These are phyloP conservation scores for Rehmannia glutinosa DNA, from an alignment of 257 asterid genomes.

Conservation along the genomic window DNA sequence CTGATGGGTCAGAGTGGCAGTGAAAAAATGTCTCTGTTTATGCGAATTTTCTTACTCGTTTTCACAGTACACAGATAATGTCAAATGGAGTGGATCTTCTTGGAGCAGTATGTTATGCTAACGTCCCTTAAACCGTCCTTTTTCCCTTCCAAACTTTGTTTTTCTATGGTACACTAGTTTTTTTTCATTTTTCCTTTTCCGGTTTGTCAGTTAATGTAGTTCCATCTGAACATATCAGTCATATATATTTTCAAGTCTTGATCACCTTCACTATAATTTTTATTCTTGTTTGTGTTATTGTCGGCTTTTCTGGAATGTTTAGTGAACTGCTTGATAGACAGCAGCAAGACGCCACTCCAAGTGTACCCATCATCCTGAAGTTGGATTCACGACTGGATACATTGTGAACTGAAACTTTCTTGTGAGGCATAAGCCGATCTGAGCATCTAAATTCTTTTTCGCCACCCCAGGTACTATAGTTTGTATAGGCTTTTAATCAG, in stretches of 20 bases:
- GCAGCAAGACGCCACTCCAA: background rate
- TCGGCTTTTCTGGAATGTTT: background rate
- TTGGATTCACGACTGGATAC: background rate
- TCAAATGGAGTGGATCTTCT: background rate
- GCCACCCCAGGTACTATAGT: background rate
- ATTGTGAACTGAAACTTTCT: background rate
- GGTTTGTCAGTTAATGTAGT: slow-evolving; percentile 16
- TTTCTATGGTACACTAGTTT: slow-evolving; percentile 3
- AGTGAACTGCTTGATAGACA: background rate
- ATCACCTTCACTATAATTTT: background rate
- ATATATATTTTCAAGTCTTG: background rate
- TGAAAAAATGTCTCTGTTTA: background rate
- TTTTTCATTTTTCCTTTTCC: slow-evolving; percentile 1
- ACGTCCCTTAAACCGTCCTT: slow-evolving; percentile 11
- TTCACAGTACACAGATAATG: slow-evolving; percentile 17
- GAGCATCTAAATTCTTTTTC: too few species aligned
- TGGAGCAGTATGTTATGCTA: slow-evolving; percentile 17
- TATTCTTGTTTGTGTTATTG: slow-evolving; percentile 1
- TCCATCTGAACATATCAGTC: slow-evolving; percentile 10
- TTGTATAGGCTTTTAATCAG: too few species aligned
- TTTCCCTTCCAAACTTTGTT: background rate
- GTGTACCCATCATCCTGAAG: too few species aligned
- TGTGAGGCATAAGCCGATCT: too few species aligned
- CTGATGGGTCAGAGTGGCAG: slow-evolving; percentile 58
- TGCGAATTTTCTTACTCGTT: background rate